These are phyloP conservation scores for Ogataea minuta DNA, from an alignment of 805 yeast genomes.

Conservation along the genomic window DNA sequence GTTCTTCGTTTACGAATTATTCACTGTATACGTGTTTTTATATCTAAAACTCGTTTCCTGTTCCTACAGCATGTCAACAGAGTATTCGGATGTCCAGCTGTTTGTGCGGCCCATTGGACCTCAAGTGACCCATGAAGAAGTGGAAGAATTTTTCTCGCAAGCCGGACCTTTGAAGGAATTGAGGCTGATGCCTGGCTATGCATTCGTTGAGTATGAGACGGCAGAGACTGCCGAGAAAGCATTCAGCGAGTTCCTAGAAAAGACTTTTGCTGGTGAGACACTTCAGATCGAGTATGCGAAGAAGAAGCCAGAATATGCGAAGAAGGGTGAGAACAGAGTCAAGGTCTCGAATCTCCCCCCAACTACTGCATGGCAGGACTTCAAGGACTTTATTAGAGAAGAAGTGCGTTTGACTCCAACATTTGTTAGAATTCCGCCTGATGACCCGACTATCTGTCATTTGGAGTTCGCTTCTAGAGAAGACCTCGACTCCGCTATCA, in stretches of 20 bases:
- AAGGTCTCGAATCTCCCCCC: conserved; percentile 70
- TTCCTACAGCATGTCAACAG: conserved; percentile 19
- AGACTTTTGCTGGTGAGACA: conserved; percentile 49
- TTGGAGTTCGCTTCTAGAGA: conserved; percentile 65
- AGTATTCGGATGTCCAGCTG: conserved; percentile 36
- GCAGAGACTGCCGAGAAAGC: conserved; percentile 54
- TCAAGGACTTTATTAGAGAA: conserved; percentile 86
- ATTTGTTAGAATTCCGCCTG: conserved; percentile 52
- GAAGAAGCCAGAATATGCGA: conserved; percentile 48
- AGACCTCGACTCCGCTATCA: conserved; percentile 71
- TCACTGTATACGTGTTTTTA: too few species aligned
- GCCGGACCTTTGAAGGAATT: conserved; percentile 68
- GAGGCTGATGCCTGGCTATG: conserved; percentile 77
- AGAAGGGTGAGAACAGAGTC: conserved; percentile 73
- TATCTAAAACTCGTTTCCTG: conserved; percentile 7
- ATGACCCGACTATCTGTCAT: conserved; percentile 45
- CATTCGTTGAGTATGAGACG: conserved; percentile 81
- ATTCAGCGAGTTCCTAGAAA: conserved; percentile 42
- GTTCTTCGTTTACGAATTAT: too few species aligned
- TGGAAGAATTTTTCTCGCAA: conserved; percentile 65
- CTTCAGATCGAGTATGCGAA: conserved; percentile 55
- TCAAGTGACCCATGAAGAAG: conserved; percentile 44
- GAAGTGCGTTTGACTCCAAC: conserved; percentile 63
- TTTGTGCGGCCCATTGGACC: conserved; percentile 40
- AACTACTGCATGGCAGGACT: conserved; percentile 81